Percentiles rank a stretch among this genome's conserved stretches.
Evolutionary conservation across 768 basidiomycete genomes (phyloP).

Genomic region (Lactarius psammicola): DNA sequence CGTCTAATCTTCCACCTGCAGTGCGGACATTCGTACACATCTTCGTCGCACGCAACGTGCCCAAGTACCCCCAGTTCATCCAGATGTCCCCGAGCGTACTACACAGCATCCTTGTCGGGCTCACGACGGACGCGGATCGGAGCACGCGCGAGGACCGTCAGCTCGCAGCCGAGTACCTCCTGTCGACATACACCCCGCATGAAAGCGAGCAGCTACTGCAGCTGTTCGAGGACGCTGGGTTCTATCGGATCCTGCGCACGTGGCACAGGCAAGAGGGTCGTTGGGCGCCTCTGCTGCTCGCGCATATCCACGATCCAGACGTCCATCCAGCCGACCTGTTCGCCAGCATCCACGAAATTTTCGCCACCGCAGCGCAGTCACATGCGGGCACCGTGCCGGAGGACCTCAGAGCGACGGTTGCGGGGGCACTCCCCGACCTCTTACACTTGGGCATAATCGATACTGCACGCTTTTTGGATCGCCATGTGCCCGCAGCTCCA

Average conservation of each 20-base stretch:
- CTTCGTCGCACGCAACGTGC: constrained; percentile 93
- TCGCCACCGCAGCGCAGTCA: constrained; percentile 45
- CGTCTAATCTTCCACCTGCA: constrained; percentile 51
- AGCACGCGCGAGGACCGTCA: constrained; percentile 92
- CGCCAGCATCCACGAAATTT: constrained; percentile 58
- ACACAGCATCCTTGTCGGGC: constrained; percentile 71
- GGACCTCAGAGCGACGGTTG: constrained; percentile 54
- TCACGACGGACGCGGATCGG: constrained; percentile 71
- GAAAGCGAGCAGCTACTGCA: constrained; percentile 63
- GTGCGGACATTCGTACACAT: constrained; percentile 89
- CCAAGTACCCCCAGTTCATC: constrained; percentile 89
- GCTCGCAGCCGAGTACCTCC: constrained; percentile 88
- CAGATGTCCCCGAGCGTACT: constrained; percentile 60
- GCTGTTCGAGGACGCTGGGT: constrained; percentile 80
- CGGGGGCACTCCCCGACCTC: constrained; percentile 61
- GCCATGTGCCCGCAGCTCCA: constrained; percentile 67
- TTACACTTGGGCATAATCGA: constrained; percentile 56
- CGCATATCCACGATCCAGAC: constrained; percentile 73
- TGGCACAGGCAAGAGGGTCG: constrained; percentile 73
- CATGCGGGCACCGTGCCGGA: constrained; percentile 52
- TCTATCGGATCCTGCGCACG: constrained; percentile 84
- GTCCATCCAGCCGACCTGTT: constrained; percentile 62
- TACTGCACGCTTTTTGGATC: constrained; percentile 74
- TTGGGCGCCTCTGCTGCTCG: constrained; percentile 73
- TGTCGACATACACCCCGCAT: constrained; percentile 88